These are phyloP conservation scores for Hypericum androsaemum DNA, from an alignment of 345 rosid species.

Conservation along the genomic window DNA sequence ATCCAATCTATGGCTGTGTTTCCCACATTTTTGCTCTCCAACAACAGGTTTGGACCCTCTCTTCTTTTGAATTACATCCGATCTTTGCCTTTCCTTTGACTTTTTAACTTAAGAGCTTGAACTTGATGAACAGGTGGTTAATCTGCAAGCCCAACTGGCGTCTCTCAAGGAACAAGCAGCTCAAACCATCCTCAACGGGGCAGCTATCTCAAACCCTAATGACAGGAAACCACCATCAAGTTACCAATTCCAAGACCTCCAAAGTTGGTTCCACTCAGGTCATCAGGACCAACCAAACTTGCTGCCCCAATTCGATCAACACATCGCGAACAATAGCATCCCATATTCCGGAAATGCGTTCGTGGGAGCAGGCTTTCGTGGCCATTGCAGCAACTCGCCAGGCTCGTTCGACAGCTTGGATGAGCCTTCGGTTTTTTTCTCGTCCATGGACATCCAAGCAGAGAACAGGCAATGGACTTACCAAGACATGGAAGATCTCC, in stretches of 20 bases:
- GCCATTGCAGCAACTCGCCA: constrained; percentile 37
- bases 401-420: constrained; percentile 44
- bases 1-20: constrained; percentile 7
- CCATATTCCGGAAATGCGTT: constrained; percentile 22
- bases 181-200: constrained; percentile 37
- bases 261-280: too few relatives aligned
- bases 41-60: constrained; percentile 2
- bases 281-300: constrained; percentile 18
- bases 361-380: constrained; percentile 26
- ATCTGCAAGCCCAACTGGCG: constrained; percentile 45
- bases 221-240: background rate
- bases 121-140: constrained; percentile 48
- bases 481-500: constrained; percentile 61
- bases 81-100: background rate
- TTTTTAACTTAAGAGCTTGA: background rate
- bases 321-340: background rate
- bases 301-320: constrained; percentile 12
- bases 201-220: constrained; percentile 52
- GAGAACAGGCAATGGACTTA: constrained; percentile 42
- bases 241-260: too few relatives aligned
- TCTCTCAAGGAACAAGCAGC: constrained; percentile 39
- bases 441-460: constrained; percentile 38
- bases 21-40: constrained; percentile 8
- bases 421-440: constrained; percentile 39
- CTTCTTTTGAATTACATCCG: background rate